These are phyloP conservation scores for Suillus subaureus DNA, from an alignment of 768 basidiomycete species.

Conservation along the genomic window DNA sequence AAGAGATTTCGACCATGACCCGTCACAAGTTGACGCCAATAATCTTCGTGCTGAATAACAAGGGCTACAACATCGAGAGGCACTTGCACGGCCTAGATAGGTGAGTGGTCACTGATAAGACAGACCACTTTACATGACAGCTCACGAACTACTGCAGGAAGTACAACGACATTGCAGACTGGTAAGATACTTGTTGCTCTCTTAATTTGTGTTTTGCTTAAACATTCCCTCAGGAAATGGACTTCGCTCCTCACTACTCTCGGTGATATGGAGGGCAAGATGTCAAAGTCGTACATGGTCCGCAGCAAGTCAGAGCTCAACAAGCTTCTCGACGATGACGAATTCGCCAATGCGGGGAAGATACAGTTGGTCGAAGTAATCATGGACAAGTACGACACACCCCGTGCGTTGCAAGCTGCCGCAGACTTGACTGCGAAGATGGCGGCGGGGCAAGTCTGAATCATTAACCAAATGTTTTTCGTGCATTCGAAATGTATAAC, in stretches of 20 bases:
- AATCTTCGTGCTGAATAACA: slow-evolving; percentile 81
- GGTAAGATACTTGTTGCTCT: slow-evolving; percentile 38
- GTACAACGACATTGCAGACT: slow-evolving; percentile 87
- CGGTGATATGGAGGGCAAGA: slow-evolving; percentile 49
- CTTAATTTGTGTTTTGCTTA: background rate
- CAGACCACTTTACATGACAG: background rate
- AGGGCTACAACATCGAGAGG: slow-evolving; percentile 87
- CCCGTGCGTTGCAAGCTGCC: slow-evolving; percentile 58
- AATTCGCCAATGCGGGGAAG: slow-evolving; percentile 64
- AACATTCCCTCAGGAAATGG: slow-evolving; percentile 52
- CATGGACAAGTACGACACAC: slow-evolving; percentile 76
- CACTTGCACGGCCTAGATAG: slow-evolving; percentile 66
- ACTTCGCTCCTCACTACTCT: slow-evolving; percentile 61
- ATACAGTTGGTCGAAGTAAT: slow-evolving; percentile 82
- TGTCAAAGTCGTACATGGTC: slow-evolving; percentile 66
- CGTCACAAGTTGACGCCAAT: slow-evolving; percentile 73
- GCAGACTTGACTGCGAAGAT: slow-evolving; percentile 35
- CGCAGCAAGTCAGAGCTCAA: slow-evolving; percentile 68
- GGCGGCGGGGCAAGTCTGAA: slow-evolving; percentile 21
- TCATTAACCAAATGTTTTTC: too few species aligned
- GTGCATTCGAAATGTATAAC: background rate
- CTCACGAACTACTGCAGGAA: slow-evolving; percentile 41
- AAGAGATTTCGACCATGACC: slow-evolving; percentile 87
- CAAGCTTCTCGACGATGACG: slow-evolving; percentile 59
- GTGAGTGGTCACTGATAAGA: slow-evolving; percentile 27